A percentile compares a stretch with the other conserved stretches of the same genome.
Evolutionary conservation across 768 basidiomycete genomes (phyloP).

Genomic region (Cystobasidium onofrii): DNA sequence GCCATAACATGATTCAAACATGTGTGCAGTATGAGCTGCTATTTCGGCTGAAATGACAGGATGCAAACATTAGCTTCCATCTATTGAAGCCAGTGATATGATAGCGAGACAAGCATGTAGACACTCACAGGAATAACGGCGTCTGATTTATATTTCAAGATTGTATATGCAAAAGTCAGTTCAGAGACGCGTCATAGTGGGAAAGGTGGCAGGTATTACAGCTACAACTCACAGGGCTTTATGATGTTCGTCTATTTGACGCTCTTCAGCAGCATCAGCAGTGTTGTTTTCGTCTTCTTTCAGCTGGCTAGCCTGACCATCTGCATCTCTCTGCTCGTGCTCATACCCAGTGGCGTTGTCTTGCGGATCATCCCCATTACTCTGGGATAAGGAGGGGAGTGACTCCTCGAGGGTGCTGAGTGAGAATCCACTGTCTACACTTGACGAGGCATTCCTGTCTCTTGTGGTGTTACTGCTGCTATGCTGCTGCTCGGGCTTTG

Average conservation of each 20-base stretch:
- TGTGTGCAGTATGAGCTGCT: background rate
- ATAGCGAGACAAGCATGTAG: no score
- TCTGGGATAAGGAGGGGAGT: background rate
- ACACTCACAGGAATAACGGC: background rate
- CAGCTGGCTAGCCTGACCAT: no score
- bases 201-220: background rate
- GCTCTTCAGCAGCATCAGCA: background rate
- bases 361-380: background rate
- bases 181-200: background rate
- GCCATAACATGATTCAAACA: constrained; percentile 4
- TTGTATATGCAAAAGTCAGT: no score
- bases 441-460: background rate
- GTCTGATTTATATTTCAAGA: background rate
- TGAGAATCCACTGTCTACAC: background rate
- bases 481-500: no score
- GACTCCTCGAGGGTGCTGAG: background rate
- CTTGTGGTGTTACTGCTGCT: background rate
- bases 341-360: background rate
- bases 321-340: background rate
- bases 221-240: background rate
- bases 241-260: background rate
- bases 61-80: background rate
- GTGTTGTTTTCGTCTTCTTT: no score
- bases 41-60: background rate
- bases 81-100: no score